These are phyloP conservation scores for Colletotrichum liriopes DNA, from an alignment of 2,329 filamentous ascomycete genomes.

Conservation along the genomic window DNA sequence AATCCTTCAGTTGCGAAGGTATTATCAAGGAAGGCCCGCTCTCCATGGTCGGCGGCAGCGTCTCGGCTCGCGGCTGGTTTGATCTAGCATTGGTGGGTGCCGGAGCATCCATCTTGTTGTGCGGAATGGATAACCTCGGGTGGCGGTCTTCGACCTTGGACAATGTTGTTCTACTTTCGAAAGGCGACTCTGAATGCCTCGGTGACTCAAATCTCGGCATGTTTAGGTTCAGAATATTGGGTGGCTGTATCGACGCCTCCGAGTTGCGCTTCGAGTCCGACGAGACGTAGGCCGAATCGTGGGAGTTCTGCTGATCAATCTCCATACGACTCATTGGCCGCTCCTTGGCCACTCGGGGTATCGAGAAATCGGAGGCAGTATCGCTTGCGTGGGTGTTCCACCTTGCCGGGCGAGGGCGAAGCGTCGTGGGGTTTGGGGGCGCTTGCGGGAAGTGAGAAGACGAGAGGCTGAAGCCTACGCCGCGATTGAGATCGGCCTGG, in stretches of 20 bases:
- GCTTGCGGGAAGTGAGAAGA: constrained; percentile 61
- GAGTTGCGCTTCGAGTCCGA: constrained; percentile 69
- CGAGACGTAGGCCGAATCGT: constrained; percentile 70
- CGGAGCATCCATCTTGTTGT: constrained; percentile 61
- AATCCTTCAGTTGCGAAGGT: constrained; percentile 67
- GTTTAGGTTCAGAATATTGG: constrained; percentile 51
- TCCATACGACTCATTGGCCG: constrained; percentile 55
- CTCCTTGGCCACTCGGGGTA: constrained; percentile 29
- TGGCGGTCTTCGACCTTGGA: constrained; percentile 67
- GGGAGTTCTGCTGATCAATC: constrained; percentile 61
- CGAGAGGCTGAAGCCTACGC: constrained; percentile 64
- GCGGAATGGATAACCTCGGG: constrained; percentile 68
- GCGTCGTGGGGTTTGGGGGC: constrained; percentile 49
- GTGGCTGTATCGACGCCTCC: constrained; percentile 61
- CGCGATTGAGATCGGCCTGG: constrained; percentile 77
- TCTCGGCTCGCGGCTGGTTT: constrained; percentile 61
- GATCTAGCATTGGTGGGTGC: constrained; percentile 46
- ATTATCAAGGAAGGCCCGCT: constrained; percentile 67
- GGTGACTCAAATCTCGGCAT: constrained; percentile 61
- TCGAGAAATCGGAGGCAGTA: constrained; percentile 52
- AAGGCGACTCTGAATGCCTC: constrained; percentile 52
- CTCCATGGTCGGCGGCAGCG: constrained; percentile 67
- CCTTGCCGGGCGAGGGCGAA: constrained; percentile 61
- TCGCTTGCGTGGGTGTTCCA: constrained; percentile 67
- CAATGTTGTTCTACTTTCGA: constrained; percentile 53